Evolutionary conservation across 306 rosid species (phyloP), one percentile per base, ranked within the genome.

Genomic region (Morella rubra): DNA sequence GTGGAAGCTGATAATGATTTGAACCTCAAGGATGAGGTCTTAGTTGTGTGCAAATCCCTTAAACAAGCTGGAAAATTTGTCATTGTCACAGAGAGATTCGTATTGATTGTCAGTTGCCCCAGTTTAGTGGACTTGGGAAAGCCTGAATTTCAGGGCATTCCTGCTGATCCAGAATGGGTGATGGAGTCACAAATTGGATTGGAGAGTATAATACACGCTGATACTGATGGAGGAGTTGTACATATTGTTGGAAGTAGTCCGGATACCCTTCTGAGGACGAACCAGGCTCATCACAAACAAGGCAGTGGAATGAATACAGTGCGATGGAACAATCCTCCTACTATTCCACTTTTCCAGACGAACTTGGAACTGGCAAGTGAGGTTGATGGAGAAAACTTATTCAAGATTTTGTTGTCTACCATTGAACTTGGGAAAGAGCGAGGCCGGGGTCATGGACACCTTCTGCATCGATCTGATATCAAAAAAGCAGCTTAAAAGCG

Each of bases 241-340:
- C 97, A 89, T 80, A 88, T 90, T 8, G 97, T 95, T 55, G 89
- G 98, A 74, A 91, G 96, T 77, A 77, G 88, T 77, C 91, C 98
- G 40, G 95, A 92, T 66, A 75, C 87, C 16, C 69, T 85, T 5
- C 67, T 83, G 80, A 87, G 86, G 84, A 88, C 84, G 50, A 88
- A 79, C 76, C 93, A 80, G 55, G 78, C 68, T 65, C 81, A 84
- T 75, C 85, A 84, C 20, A 92, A 85, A 80, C 74, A 81, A 73
- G 82, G 85, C 41, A 44, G 84, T 66, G 86, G 84, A 84, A 60
- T 72, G 3, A 82, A 86, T 80, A 58, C 85, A 0, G 86, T 77
- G 22, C 82, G 84, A 19, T 92, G 91, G 93, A 88, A 67, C 79
- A 87, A 85, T 66, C 74, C 73, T 83, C 94, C 93, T 27, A 89